phyloP scores from a whole-genome alignment of 2,329 filamentous ascomycete species.

The Xylaria sp. region DNA sequence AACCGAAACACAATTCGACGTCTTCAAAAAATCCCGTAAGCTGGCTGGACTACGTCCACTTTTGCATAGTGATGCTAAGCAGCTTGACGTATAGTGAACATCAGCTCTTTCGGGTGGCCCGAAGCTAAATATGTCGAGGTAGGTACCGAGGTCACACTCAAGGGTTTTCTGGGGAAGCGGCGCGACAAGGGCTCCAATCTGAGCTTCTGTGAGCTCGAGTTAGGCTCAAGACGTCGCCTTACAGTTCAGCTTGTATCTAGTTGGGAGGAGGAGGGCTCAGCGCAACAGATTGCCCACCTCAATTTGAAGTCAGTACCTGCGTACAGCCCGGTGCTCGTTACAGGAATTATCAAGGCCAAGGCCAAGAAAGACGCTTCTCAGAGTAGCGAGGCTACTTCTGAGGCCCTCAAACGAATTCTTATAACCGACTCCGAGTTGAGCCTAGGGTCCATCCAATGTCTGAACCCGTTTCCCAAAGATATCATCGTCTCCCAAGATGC shows the following conservation, averaged over 20 bases:
- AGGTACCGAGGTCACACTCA: slow-evolving; percentile 54
- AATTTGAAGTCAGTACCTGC: slow-evolving; percentile 53
- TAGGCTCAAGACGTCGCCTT: slow-evolving; percentile 13
- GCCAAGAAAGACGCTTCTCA: neutral
- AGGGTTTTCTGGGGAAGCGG: slow-evolving; percentile 75
- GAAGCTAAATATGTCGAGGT: neutral
- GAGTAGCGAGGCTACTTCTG: neutral
- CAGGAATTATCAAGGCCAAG: slow-evolving; percentile 42
- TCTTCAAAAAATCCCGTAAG: slow-evolving; percentile 34
- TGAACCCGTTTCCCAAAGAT: slow-evolving; percentile 77
- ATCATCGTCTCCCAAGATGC: slow-evolving; percentile 78
- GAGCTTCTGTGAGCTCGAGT: slow-evolving; percentile 67
- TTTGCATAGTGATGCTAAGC: neutral
- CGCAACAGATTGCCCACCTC: slow-evolving; percentile 45
- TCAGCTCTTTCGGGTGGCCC: neutral
- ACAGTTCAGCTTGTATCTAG: slow-evolving; percentile 51
- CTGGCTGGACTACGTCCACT: no score
- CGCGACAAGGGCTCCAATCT: slow-evolving; percentile 72
- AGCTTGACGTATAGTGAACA: slow-evolving; percentile 10
- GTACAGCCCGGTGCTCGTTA: slow-evolving; percentile 59
- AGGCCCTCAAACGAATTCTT: neutral
- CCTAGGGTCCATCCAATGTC: slow-evolving; percentile 64
- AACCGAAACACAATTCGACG: slow-evolving; percentile 12
- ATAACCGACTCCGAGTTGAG: slow-evolving; percentile 53
- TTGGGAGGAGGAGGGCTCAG: slow-evolving; percentile 45